Base-by-base conservation (phyloP, 495 filamentous ascomycete species). In the Neohortaea acidophila region DNA sequence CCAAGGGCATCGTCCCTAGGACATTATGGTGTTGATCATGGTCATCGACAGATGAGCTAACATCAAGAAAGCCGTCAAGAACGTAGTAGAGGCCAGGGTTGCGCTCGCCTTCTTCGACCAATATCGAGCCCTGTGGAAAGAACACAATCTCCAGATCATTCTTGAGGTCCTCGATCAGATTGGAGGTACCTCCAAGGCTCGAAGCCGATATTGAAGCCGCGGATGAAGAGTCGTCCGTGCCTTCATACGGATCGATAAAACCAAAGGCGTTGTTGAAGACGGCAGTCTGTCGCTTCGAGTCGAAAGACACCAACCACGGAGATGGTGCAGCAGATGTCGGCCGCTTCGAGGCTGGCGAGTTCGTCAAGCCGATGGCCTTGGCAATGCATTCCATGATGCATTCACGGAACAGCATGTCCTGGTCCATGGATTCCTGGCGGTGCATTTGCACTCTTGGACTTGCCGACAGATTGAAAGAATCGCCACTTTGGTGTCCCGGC, bases 31-130 rank as follows among this genome's bases (percentile, higher is more conserved):
- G 50, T 4, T 26, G 8, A 17, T 55, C 33, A 18, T 56, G 39
- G 3, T 73, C 72, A 33, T 72, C 69, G 0, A 64, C 55, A 1
- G 81, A 75, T 25, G 84, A 72, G 38, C 84, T 84, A 14, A 94
- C 85, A 55, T 97, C 91, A 18, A 97, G 61, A 44, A 97, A 97
- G 2, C 89, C 89, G 56, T 97, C 89, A 36, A 97, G 81, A 9
- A 97, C 89, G 56, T 96, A 97, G 61, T 97, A 97, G 8, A 97
- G 64, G 0, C 89, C 89, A 0, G 91, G 91, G 49, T 91, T 91
- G 13, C 91, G 70, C 60, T 97, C 89, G 0, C 89, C 86, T 55
- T 96, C 85, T 48, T 97, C 89, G 0, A 97, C 87, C n/a, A 97
- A 67, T 4, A 97, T 81, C 6, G 89, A 85, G 3, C 81, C 85